A percentile compares a stretch with the other conserved stretches of the same genome.
Conservation (phyloP, 129 eudicot genomes). For the Pulicaria dysenterica region DNA sequence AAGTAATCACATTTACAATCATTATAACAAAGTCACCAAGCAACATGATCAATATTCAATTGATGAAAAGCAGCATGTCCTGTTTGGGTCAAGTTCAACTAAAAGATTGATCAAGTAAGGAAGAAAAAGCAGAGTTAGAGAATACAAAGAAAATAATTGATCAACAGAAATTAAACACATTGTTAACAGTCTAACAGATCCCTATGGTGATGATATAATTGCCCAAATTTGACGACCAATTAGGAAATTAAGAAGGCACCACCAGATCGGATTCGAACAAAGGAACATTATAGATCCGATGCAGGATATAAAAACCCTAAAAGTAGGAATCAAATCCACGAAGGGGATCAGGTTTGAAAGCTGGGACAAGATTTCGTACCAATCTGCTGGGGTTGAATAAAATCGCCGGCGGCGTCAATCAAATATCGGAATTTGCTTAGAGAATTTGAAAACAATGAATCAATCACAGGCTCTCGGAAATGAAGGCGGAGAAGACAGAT, state of each 20-base stretch:
- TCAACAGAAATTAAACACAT: background rate
- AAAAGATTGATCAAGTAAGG: background rate
- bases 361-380: background rate
- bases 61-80: background rate
- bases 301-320: background rate
- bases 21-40: background rate
- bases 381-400: background rate
- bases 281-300: constrained; percentile 16
- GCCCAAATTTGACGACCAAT: background rate
- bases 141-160: background rate
- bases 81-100: background rate
- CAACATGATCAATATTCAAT: background rate
- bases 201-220: background rate
- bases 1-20: background rate
- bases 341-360: background rate
- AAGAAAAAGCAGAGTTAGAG: no score
- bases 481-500: background rate
- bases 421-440: constrained; percentile 10
- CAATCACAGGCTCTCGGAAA: background rate
- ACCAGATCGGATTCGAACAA: constrained; percentile 19
- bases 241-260: background rate
- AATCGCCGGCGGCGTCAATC: constrained; percentile 6
- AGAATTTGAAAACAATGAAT: background rate
- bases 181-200: background rate
- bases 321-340: background rate